These are phyloP conservation scores for Aureobasidium subglaciale DNA, from an alignment of 2,329 filamentous ascomycete species.

Conservation along the genomic window DNA sequence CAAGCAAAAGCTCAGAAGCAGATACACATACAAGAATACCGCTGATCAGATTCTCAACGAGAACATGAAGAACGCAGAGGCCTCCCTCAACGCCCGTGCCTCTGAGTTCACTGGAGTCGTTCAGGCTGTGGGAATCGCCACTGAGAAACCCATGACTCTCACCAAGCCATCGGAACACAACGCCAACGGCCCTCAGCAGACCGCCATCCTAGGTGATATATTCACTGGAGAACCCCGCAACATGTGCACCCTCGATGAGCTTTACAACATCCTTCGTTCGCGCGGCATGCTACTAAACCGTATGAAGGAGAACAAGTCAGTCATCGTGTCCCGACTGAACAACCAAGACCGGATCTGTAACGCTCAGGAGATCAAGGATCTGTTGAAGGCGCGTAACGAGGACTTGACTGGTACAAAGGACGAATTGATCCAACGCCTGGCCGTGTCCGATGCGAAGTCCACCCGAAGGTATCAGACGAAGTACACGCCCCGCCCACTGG, in stretches of 20 bases:
- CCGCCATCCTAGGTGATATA: not conserved
- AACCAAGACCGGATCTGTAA: constrained; percentile 23
- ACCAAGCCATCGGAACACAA: not conserved
- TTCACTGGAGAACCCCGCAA: constrained; percentile 15
- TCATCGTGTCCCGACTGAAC: constrained; percentile 15
- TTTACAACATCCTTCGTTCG: constrained; percentile 13
- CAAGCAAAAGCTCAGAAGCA: not conserved
- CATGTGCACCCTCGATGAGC: constrained; percentile 16
- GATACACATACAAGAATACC: constrained; percentile 6
- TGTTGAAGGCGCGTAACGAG: constrained; percentile 23
- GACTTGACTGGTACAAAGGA: constrained; percentile 22
- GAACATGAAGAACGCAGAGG: not conserved
- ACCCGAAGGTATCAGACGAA: constrained; percentile 2
- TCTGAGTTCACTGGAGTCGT: not conserved
- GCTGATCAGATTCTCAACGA: not conserved
- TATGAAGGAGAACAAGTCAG: constrained; percentile 17
- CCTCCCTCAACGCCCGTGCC: not conserved
- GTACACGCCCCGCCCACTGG: not conserved
- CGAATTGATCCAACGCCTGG: constrained; percentile 22
- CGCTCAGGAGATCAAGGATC: constrained; percentile 22
- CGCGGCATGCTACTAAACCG: constrained; percentile 18
- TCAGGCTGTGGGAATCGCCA: not conserved
- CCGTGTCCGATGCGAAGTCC: constrained; percentile 23
- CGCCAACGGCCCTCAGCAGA: not conserved
- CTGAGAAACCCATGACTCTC: not conserved